phyloP scores from a whole-genome alignment of 345 rosid genomes.

The Lepidium aucheri region DNA sequence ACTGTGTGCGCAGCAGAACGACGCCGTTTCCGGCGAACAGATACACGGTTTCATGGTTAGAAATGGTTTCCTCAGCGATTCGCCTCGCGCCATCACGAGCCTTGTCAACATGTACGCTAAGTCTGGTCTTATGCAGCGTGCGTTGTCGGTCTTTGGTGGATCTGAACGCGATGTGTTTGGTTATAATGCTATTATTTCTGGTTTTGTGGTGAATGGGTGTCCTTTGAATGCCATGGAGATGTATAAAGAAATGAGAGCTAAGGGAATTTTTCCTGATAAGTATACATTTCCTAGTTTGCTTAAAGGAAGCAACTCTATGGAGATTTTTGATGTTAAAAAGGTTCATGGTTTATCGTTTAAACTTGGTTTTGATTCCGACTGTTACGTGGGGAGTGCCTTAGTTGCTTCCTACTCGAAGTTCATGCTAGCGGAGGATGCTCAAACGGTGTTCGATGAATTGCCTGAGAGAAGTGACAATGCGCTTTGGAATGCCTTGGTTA shows the following conservation, averaged over 20 bases:
- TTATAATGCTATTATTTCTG: constrained; percentile 48
- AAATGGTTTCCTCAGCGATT: constrained; percentile 31
- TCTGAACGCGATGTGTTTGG: constrained; percentile 35
- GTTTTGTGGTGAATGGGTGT: constrained; percentile 39
- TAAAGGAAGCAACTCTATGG: constrained; percentile 43
- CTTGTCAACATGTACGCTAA: constrained; percentile 62
- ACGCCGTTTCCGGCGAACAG: constrained; percentile 30
- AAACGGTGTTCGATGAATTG: constrained; percentile 49
- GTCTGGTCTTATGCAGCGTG: constrained; percentile 31
- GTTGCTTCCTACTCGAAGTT: constrained; percentile 36
- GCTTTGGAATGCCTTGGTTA: constrained; percentile 62
- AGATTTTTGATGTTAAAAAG: constrained; percentile 35
- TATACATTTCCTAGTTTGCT: constrained; percentile 56
- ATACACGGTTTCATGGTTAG: constrained; percentile 42
- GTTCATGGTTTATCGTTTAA: constrained; percentile 47
- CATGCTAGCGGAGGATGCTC: constrained; percentile 33
- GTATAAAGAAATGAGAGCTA: constrained; percentile 38
- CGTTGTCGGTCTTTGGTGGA: constrained; percentile 24
- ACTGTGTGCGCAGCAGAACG: constrained; percentile 37
- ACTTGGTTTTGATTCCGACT: constrained; percentile 46
- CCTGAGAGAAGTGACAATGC: constrained; percentile 43
- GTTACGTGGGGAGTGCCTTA: constrained; percentile 46
- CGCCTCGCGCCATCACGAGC: constrained; percentile 46
- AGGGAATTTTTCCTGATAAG: constrained; percentile 44
- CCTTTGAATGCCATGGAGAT: constrained; percentile 32